Evolutionary conservation across 169 alveolate species (phyloP).

Genomic region (Plasmodium cynomolgi): DNA sequence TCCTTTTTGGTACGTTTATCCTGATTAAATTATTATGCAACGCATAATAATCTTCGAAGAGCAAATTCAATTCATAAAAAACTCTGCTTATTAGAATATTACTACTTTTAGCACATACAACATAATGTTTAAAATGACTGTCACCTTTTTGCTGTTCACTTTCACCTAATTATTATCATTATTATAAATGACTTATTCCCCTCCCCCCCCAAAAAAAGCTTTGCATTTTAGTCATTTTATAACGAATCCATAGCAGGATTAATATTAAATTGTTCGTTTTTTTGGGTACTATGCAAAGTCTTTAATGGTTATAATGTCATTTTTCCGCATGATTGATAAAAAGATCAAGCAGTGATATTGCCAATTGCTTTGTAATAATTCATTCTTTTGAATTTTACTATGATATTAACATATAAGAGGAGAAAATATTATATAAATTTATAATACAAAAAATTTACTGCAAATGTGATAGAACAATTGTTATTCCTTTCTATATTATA

Average conservation of each 20-base stretch:
- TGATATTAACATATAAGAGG: background rate
- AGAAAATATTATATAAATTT: background rate
- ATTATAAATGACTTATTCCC: background rate
- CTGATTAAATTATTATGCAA: background rate
- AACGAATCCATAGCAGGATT: background rate
- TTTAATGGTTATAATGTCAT: background rate
- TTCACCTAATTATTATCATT: background rate
- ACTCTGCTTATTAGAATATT: background rate
- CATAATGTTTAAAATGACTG: background rate
- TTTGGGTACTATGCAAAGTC: background rate
- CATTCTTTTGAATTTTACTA: background rate
- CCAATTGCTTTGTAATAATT: background rate
- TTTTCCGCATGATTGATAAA: background rate
- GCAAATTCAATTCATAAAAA: background rate
- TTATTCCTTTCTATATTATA: background rate
- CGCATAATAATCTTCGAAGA: background rate
- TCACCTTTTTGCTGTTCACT: background rate
- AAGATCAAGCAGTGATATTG: background rate
- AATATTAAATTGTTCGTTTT: background rate
- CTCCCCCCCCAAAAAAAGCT: background rate
- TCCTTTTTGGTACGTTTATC: background rate
- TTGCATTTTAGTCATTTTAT: background rate
- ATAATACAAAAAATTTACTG: background rate
- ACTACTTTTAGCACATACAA: background rate
- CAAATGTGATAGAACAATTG: background rate